These are phyloP conservation scores for Aureobasidium leucospermi DNA, from an alignment of 2,329 filamentous ascomycete species.

Conservation along the genomic window DNA sequence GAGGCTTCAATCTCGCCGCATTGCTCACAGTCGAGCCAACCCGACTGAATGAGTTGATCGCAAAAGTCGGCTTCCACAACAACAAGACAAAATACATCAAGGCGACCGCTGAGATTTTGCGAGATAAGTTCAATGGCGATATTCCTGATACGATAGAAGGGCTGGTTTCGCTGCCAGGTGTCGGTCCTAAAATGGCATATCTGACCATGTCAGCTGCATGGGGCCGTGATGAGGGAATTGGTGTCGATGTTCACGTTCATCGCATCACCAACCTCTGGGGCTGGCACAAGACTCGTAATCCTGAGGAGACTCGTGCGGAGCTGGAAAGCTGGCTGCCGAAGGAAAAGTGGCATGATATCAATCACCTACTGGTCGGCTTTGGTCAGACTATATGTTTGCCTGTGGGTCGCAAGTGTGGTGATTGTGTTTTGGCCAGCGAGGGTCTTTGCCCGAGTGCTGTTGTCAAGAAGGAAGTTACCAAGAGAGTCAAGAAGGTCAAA, in stretches of 20 bases:
- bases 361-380: conserved; percentile 77
- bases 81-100: conserved; percentile 81
- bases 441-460: conserved; percentile 61
- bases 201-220: conserved; percentile 73
- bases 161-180: conserved; percentile 70
- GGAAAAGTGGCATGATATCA: conserved; percentile 88
- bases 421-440: conserved; percentile 70
- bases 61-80: conserved; percentile 86
- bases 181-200: conserved; percentile 93
- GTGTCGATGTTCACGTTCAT: conserved; percentile 91
- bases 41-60: conserved; percentile 65
- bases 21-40: conserved; percentile 64
- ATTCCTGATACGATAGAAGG: conserved; percentile 74
- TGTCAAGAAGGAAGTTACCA: conserved; percentile 43
- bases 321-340: conserved; percentile 76
- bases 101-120: conserved; percentile 62
- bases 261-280: conserved; percentile 92
- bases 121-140: conserved; percentile 63
- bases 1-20: conserved; percentile 66
- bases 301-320: conserved; percentile 70
- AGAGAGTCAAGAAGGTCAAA: conserved; percentile 38
- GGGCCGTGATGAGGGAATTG: conserved; percentile 68
- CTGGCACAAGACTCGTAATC: conserved; percentile 74
- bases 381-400: conserved; percentile 83
- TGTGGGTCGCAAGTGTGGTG: conserved; percentile 70